Evolutionary conservation across 176 grass and related monocot genomes (phyloP).

Genomic region (Tillandsia fasciculata): DNA sequence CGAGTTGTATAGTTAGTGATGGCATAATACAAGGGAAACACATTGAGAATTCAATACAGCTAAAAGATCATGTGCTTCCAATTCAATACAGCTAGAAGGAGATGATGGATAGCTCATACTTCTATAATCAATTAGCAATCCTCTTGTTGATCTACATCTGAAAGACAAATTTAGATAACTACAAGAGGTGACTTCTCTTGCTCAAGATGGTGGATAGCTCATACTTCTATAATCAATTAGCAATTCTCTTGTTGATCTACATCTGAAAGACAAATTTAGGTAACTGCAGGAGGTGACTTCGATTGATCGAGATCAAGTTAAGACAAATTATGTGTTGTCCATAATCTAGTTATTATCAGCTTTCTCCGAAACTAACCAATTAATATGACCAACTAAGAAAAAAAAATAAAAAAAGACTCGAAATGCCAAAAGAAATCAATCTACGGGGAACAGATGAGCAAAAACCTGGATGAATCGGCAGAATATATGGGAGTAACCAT

Average conservation of each 20-base stretch:
- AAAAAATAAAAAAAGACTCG: neutral
- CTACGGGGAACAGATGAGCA: neutral
- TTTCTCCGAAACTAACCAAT: neutral
- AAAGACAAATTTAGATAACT: neutral
- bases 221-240: neutral
- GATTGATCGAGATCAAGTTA: neutral
- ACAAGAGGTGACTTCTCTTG: neutral
- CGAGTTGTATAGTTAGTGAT: neutral
- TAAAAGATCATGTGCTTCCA: too few relatives aligned
- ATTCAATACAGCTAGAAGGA: neutral
- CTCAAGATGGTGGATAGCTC: neutral
- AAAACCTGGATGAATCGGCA: conserved; percentile 86
- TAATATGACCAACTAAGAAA: neutral
- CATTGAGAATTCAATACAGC: too few relatives aligned
- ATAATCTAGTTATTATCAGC: too few relatives aligned
- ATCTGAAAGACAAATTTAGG: neutral
- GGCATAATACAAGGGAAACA: too few relatives aligned
- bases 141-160: neutral
- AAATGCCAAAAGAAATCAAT: neutral
- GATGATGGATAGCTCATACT: neutral
- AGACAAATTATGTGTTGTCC: neutral
- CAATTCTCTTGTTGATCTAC: neutral
- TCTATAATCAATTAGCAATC: neutral
- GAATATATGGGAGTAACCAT: conserved; percentile 76
- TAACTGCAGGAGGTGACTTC: neutral